Base-by-base conservation (phyloP, 345 rosid species). In the Heritiera fomes region DNA sequence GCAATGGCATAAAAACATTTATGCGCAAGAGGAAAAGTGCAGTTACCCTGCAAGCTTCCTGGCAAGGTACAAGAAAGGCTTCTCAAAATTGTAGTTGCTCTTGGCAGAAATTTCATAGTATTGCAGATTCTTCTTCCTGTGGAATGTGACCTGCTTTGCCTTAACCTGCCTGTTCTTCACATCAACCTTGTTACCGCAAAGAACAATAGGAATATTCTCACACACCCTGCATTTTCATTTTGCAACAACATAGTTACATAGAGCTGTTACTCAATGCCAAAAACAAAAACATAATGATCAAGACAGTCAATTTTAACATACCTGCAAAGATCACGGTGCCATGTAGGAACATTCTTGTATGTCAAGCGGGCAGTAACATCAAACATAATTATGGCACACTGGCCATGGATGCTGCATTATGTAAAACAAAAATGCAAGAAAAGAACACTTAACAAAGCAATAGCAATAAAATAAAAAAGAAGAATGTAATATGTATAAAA, bases 261-360 rank as follows among this genome's bases (percentile, higher is more conserved):
- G 38, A n/a, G 1, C 64, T 0, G 32, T 55, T 55, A 5, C 41
- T 2, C 8, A 17, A 14, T 14, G 8, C 6, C 28, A 62, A 46
- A 71, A 17, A 34, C 45, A 72, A 65, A 53, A 67, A 71, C 41
- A 50, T 38, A 71, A 10, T 11, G 17, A 20, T 0, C 3, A 34
- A 46, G 28, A 34, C 20, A 0, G 62, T 11, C 45, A 61, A 7
- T n/a, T 68, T 18, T 47, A 34, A 79, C 80, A 46, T 17, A 93
- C 98, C 98, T 80, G 92, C 97, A 93, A 1, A 95, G 98, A 80
- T 95, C 98, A 18, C 99, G 90, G 62, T 95, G 98, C 99, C 99
- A 95, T 63, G 98, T 95, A 5, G 98, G 98, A n/a, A 96, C 97
- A 85, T 96, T 96, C 89, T 96, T 96, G 86, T 96, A 96, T 1